Conservation (phyloP, 495 filamentous ascomycete species). For the Aspergillus nidulans region DNA sequence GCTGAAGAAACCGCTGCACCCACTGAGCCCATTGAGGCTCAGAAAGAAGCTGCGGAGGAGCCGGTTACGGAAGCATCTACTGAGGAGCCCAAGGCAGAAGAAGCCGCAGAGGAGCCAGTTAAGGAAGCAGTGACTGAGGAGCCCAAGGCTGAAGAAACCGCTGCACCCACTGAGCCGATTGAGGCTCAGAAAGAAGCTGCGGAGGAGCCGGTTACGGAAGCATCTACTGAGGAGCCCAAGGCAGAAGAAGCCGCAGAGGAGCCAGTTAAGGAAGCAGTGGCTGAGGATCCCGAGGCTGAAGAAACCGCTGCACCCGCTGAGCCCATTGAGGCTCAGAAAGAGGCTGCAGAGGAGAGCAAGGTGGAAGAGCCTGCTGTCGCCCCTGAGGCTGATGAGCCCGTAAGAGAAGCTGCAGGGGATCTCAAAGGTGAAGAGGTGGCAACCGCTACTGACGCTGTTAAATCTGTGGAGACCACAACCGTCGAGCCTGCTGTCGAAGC, state of each 20-base stretch:
- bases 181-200: no score
- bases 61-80: background rate
- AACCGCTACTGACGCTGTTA: background rate
- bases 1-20: background rate
- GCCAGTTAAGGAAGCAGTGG: background rate
- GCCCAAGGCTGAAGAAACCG: background rate
- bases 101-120: background rate
- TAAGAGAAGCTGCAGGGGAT: background rate
- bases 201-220: background rate
- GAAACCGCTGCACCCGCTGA: no score
- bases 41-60: background rate
- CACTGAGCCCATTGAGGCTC: no score
- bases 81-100: conserved; percentile 2
- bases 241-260: background rate
- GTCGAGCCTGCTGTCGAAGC: background rate
- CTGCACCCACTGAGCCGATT: no score
- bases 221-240: background rate
- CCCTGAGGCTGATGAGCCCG: background rate
- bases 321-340: no score
- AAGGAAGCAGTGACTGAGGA: conserved; percentile 2
- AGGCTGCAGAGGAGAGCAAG: no score
- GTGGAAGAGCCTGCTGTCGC: background rate
- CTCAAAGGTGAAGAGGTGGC: conserved; percentile 7
- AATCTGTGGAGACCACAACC: background rate
- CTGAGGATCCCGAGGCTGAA: background rate